These are phyloP conservation scores for Whalleya microplaca DNA, from an alignment of 2,329 filamentous ascomycete genomes.

Conservation along the genomic window DNA sequence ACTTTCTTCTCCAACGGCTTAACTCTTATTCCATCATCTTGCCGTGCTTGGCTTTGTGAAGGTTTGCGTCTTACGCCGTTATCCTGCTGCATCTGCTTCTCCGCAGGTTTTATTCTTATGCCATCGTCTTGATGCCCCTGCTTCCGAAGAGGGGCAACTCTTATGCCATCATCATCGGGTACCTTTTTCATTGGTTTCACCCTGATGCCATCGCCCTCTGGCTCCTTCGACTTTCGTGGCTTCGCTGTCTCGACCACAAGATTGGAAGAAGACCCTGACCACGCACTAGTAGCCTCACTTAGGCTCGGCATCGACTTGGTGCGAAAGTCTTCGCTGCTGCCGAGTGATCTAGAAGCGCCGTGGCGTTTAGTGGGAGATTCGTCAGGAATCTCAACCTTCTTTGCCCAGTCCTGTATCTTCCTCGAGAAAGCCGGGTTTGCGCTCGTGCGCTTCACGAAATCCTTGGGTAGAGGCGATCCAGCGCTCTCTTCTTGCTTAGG, in stretches of 20 bases:
- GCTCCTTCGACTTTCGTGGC: conserved; percentile 35
- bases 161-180: conserved; percentile 31
- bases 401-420: conserved; percentile 67
- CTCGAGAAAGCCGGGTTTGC: conserved; percentile 59
- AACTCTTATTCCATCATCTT: conserved; percentile 42
- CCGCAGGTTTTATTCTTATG: conserved; percentile 38
- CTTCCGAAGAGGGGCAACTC: conserved; percentile 26
- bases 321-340: conserved; percentile 46
- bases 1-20: neutral
- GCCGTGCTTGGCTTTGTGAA: neutral
- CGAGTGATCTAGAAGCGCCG: conserved; percentile 42
- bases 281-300: conserved; percentile 25
- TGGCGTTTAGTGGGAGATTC: conserved; percentile 42
- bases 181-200: conserved; percentile 11
- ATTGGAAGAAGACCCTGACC: conserved; percentile 32
- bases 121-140: conserved; percentile 35
- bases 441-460: conserved; percentile 58
- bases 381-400: conserved; percentile 55
- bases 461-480: conserved; percentile 56
- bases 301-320: conserved; percentile 36
- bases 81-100: neutral
- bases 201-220: conserved; percentile 27
- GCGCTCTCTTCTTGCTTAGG: conserved; percentile 37
- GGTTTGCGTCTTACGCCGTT: neutral
- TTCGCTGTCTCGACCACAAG: conserved; percentile 5